These are phyloP conservation scores for Austroboletus olivaceoglutinosus DNA, from an alignment of 1,284 basidiomycete genomes.

Conservation along the genomic window DNA sequence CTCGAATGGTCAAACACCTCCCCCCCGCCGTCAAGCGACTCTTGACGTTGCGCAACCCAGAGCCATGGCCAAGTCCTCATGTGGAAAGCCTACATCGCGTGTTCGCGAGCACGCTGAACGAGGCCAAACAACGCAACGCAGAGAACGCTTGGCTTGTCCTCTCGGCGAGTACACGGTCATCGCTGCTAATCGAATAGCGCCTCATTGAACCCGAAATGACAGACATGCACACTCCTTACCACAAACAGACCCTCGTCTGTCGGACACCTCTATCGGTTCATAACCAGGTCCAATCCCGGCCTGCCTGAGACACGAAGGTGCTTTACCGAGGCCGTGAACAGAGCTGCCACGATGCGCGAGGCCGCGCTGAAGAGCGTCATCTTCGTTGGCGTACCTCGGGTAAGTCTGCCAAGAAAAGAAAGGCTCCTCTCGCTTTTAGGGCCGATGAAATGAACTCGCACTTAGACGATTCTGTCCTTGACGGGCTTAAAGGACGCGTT, in stretches of 20 bases:
- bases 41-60: constrained; percentile 66
- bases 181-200: constrained; percentile 8
- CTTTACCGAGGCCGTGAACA: constrained; percentile 56
- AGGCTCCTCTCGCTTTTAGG: constrained; percentile 5
- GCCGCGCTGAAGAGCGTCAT: constrained; percentile 91
- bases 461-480: constrained; percentile 80
- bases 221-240: constrained; percentile 84
- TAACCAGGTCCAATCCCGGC: constrained; percentile 51
- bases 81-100: constrained; percentile 51
- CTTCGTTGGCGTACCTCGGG: constrained; percentile 89
- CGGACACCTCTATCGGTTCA: constrained; percentile 77
- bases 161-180: constrained; percentile 48
- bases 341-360: constrained; percentile 88
- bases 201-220: constrained; percentile 29
- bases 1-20: constrained; percentile 42
- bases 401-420: constrained; percentile 31
- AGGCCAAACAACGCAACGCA: constrained; percentile 62
- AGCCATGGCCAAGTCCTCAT: constrained; percentile 60
- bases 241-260: constrained; percentile 80
- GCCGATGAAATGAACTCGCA: constrained; percentile 11
- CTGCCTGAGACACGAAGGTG: constrained; percentile 43
- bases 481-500: constrained; percentile 71
- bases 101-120: constrained; percentile 56
- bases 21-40: constrained; percentile 66
- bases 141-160: constrained; percentile 84